These are phyloP conservation scores for Pulveroboletus sp. DNA, from an alignment of 768 basidiomycete genomes.

Conservation along the genomic window DNA sequence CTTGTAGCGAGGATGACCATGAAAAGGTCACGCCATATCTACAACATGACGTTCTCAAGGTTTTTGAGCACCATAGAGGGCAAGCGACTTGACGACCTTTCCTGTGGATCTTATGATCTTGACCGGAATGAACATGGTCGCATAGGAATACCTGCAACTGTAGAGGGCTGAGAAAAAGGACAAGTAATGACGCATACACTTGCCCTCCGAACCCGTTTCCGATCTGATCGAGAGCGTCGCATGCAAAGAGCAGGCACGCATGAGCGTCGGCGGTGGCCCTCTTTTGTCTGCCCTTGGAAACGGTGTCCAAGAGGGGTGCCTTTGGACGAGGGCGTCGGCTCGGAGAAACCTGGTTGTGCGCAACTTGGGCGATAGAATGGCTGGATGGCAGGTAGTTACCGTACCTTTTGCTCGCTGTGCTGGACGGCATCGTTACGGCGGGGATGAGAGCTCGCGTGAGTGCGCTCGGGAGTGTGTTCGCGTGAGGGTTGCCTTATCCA, in stretches of 20 bases:
- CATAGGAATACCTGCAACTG: constrained; percentile 54
- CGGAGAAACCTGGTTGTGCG: constrained; percentile 37
- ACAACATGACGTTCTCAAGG: constrained; percentile 45
- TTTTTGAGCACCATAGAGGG: constrained; percentile 44
- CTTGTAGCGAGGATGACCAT: constrained; percentile 46
- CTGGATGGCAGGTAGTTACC: no score
- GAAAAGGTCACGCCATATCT: constrained; percentile 70
- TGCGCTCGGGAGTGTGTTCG: no score
- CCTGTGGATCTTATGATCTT: constrained; percentile 41
- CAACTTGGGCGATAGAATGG: not conserved
- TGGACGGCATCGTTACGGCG: constrained; percentile 11
- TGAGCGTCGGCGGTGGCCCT: constrained; percentile 47
- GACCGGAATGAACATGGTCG: constrained; percentile 43
- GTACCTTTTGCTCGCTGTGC: constrained; percentile 16
- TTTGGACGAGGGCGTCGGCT: constrained; percentile 48
- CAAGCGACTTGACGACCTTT: constrained; percentile 45
- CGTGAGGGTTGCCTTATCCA: no score
- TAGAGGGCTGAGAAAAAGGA: not conserved
- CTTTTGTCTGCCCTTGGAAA: constrained; percentile 35
- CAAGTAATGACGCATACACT: constrained; percentile 22
- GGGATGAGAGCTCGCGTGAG: not conserved
- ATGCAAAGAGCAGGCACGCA: constrained; percentile 48
- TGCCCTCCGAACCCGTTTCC: constrained; percentile 34
- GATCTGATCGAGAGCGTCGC: constrained; percentile 44
- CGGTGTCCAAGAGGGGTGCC: constrained; percentile 43